phyloP scores from a whole-genome alignment of 1,284 basidiomycete genomes.

The Ganoderma leucocontextum region DNA sequence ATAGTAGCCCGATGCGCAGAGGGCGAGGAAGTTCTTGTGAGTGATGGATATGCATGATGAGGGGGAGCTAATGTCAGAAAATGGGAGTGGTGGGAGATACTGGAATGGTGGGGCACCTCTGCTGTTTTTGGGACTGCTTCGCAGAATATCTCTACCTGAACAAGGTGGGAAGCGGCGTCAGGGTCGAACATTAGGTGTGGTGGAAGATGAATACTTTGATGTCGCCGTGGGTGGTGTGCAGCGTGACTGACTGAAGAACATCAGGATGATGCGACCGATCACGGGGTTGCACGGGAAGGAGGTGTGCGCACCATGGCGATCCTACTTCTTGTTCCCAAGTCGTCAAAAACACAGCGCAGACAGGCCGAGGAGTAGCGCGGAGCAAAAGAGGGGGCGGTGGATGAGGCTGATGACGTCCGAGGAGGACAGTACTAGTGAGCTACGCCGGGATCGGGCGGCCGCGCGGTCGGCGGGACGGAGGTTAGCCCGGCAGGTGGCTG shows the following conservation, averaged over 20 bases:
- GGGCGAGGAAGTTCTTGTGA: constrained; percentile 89
- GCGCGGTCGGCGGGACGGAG: constrained; percentile 10
- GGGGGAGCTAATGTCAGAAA: constrained; percentile 5
- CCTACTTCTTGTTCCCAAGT: background rate
- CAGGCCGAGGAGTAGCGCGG: background rate
- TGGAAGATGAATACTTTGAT: constrained; percentile 73
- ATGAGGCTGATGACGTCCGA: background rate
- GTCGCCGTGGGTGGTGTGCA: constrained; percentile 94
- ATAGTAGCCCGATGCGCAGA: constrained; percentile 92
- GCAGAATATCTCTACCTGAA: constrained; percentile 95
- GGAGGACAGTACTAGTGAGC: no score
- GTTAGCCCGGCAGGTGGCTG: constrained; percentile 17
- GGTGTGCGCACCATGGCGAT: constrained; percentile 30
- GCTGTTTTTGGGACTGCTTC: constrained; percentile 94
- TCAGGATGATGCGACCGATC: constrained; percentile 20
- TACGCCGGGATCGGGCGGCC: constrained; percentile 13
- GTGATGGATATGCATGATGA: constrained; percentile 1
- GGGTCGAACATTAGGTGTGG: constrained; percentile 11
- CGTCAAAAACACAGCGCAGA: background rate
- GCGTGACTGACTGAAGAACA: constrained; percentile 83
- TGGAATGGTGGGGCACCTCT: constrained; percentile 64
- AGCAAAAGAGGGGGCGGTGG: background rate
- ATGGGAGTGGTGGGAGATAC: constrained; percentile 15
- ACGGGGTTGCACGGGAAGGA: background rate
- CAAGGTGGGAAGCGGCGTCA: constrained; percentile 10